phyloP scores from a whole-genome alignment of 805 yeast genomes.

The Ogataea siamensis region DNA sequence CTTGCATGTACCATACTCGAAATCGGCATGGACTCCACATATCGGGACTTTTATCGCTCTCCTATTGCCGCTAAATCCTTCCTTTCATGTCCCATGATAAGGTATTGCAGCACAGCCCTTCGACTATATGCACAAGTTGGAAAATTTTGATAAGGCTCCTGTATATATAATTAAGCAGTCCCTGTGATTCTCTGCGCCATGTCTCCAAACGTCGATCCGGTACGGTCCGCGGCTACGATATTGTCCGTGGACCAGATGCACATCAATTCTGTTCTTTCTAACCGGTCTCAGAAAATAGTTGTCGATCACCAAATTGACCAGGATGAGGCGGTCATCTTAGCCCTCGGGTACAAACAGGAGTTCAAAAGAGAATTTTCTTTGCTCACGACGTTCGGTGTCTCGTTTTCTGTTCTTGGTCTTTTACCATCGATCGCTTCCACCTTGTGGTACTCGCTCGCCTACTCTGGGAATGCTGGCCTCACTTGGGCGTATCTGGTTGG shows the following conservation, averaged over 20 bases:
- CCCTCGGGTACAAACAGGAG: conserved; percentile 62
- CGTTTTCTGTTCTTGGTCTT: conserved; percentile 61
- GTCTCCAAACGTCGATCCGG: conserved; percentile 18
- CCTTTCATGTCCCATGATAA: background rate
- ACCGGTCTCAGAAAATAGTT: conserved; percentile 22
- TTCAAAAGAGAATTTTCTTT: conserved; percentile 58
- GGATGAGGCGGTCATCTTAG: conserved; percentile 53
- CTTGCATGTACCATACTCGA: background rate
- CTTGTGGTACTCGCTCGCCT: conserved; percentile 55
- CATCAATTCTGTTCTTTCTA: conserved; percentile 28
- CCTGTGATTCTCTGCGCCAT: background rate
- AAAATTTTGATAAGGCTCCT: background rate
- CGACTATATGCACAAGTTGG: background rate
- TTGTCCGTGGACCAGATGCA: conserved; percentile 30
- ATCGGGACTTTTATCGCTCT: background rate
- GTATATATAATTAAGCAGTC: background rate
- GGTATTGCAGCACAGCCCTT: background rate
- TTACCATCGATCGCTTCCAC: conserved; percentile 66
- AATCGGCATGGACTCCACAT: background rate
- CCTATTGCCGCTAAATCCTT: background rate
- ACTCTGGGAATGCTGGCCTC: conserved; percentile 59
- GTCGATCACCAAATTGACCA: conserved; percentile 47
- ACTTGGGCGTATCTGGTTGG: conserved; percentile 62
- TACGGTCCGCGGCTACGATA: conserved; percentile 29
- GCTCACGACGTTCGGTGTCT: conserved; percentile 57